These are phyloP conservation scores for Glaciozyma antarctica DNA, from an alignment of 768 basidiomycete genomes.

Conservation along the genomic window DNA sequence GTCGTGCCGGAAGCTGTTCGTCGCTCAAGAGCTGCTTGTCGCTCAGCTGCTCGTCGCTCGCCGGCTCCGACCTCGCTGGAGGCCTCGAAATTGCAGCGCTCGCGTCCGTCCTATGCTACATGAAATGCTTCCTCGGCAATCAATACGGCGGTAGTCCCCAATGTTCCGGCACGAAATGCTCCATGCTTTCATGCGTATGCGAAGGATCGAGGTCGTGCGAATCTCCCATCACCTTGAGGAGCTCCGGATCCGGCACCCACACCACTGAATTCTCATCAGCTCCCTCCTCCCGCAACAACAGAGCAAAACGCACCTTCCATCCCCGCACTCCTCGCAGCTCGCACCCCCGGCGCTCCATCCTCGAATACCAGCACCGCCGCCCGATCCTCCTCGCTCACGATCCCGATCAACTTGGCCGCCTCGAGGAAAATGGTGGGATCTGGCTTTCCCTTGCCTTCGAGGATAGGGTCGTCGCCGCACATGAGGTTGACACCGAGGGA, in stretches of 20 bases:
- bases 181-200: slow-evolving; percentile 44
- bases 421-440: slow-evolving; percentile 69
- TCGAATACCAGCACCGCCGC: slow-evolving; percentile 66
- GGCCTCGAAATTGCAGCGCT: too few relatives aligned
- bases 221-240: slow-evolving; percentile 47
- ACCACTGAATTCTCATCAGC: slow-evolving; percentile 48
- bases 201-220: slow-evolving; percentile 48
- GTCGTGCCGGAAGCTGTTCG: neutral
- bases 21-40: neutral
- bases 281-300: too few relatives aligned
- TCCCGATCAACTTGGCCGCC: slow-evolving; percentile 52
- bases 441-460: slow-evolving; percentile 54
- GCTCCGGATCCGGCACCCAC: slow-evolving; percentile 71
- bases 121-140: too few relatives aligned
- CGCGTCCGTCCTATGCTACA: too few relatives aligned
- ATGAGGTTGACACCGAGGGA: slow-evolving; percentile 49
- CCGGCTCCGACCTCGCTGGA: too few relatives aligned
- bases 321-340: slow-evolving; percentile 71
- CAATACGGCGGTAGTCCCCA: slow-evolving; percentile 72
- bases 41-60: neutral
- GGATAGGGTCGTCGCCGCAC: slow-evolving; percentile 57
- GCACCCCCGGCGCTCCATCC: slow-evolving; percentile 65
- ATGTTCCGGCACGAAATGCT: slow-evolving; percentile 63
- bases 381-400: slow-evolving; percentile 21
- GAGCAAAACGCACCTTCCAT: slow-evolving; percentile 58